Conservation (phyloP, 179 eudicot species). For the Beta corolliflora region DNA sequence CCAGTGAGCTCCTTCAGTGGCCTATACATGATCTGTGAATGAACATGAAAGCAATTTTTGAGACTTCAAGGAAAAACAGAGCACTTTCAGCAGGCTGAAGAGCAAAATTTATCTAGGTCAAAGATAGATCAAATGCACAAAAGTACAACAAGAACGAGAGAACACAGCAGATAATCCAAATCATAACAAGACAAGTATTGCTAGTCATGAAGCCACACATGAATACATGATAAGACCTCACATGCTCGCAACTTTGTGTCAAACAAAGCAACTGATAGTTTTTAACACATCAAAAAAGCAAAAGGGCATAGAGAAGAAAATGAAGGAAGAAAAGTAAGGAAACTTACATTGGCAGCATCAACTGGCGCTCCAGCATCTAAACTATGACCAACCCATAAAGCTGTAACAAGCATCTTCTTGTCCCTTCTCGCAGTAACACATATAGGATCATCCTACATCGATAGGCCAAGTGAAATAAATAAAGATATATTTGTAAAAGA, state of each 20-base stretch:
- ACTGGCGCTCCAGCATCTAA: conserved; percentile 51
- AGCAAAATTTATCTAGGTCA: background rate
- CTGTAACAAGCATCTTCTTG: conserved; percentile 61
- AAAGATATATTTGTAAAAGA: background rate
- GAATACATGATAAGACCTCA: background rate
- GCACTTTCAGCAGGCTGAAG: background rate
- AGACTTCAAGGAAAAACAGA: background rate
- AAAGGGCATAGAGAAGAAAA: background rate
- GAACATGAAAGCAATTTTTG: conserved; percentile 10
- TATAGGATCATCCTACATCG: conserved; percentile 76
- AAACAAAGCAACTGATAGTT: background rate
- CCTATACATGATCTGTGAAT: conserved; percentile 66
- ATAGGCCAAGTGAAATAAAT: background rate
- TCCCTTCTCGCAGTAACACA: conserved; percentile 74
- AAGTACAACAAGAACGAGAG: background rate
- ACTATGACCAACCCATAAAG: conserved; percentile 75
- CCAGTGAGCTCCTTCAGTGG: conserved; percentile 72
- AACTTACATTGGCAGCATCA: conserved; percentile 57
- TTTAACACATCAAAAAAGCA: background rate
- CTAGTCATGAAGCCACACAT: background rate
- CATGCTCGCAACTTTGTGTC: background rate
- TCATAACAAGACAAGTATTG: background rate
- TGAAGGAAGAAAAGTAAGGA: background rate
- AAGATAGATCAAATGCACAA: background rate
- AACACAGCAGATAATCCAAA: background rate